A percentile compares a stretch with the other conserved stretches of the same genome.
Conservation (phyloP, 257 asterid genomes). For the Nicotiana attenuata region DNA sequence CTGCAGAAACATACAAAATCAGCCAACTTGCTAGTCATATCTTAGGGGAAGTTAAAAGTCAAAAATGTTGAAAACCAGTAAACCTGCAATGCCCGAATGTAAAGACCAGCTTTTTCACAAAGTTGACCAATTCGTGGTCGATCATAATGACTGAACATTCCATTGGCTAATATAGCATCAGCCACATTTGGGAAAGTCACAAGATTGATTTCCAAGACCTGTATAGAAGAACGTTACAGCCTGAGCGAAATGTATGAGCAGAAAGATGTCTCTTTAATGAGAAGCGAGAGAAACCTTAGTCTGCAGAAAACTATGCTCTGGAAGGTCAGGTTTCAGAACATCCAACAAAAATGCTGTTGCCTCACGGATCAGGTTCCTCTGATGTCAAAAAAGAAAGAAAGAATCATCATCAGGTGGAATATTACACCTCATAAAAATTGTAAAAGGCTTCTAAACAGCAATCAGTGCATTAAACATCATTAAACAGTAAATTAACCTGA, state of each 20-base stretch:
- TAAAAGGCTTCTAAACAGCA: background rate
- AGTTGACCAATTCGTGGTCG: conserved; percentile 95
- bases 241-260: background rate
- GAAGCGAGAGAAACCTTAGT: conserved; percentile 56
- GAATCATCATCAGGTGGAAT: background rate
- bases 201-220: conserved; percentile 96
- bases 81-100: conserved; percentile 95
- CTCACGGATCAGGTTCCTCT: conserved; percentile 99
- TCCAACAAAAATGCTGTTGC: conserved; percentile 98
- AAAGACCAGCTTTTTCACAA: conserved; percentile 97
- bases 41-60: background rate
- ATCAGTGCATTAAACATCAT: background rate
- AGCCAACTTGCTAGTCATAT: background rate
- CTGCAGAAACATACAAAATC: conserved; percentile 36
- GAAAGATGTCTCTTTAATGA: background rate
- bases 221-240: conserved; percentile 16
- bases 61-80: conserved; percentile 4
- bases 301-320: conserved; percentile 92
- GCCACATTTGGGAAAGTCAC: conserved; percentile 98
- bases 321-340: conserved; percentile 95
- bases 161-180: conserved; percentile 97
- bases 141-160: conserved; percentile 97
- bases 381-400: conserved; percentile 16
- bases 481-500: conserved; percentile 48
- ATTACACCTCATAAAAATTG: background rate